A percentile compares a stretch with the other conserved stretches of the same genome.
phyloP scores from a whole-genome alignment of 208 protist genomes.

The Naegleria fowleri region DNA sequence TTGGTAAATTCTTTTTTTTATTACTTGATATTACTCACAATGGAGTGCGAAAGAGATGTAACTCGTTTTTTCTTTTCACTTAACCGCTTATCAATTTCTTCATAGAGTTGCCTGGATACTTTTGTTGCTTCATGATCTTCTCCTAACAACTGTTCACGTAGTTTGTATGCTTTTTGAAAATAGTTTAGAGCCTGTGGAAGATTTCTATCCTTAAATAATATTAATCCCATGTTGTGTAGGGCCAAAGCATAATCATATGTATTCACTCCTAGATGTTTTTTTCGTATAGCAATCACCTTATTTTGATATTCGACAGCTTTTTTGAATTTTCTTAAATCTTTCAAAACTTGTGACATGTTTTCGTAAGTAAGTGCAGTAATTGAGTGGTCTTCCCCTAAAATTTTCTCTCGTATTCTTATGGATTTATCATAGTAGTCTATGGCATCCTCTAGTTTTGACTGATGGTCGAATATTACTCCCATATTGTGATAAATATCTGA shows the following conservation, averaged over 20 bases:
- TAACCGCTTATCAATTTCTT: not conserved
- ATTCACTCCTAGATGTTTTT: not conserved
- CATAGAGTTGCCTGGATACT: not conserved
- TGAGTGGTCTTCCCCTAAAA: not conserved
- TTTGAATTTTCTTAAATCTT: constrained; percentile 17
- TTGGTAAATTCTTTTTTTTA: not conserved
- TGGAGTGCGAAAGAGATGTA: not conserved
- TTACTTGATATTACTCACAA: not conserved
- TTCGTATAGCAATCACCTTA: not conserved
- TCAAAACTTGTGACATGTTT: constrained; percentile 12
- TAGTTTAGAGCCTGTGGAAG: not conserved
- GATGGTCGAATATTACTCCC: constrained; percentile 18
- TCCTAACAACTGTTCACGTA: not conserved
- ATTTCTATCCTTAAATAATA: constrained; percentile 3
- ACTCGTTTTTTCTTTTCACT: not conserved
- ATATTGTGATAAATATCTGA: constrained; percentile 23
- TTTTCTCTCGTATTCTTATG: constrained; percentile 12
- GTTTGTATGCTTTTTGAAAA: not conserved
- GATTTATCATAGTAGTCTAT: constrained; percentile 20
- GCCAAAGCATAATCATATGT: constrained; percentile 22
- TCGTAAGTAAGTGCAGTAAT: not conserved
- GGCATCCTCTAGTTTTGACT: not conserved
- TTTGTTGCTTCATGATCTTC: not conserved
- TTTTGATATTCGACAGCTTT: constrained; percentile 14
- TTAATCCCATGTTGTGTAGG: not conserved